Base-by-base conservation (phyloP, 2,329 filamentous ascomycete species). In the Xylariaceae sp. region DNA sequence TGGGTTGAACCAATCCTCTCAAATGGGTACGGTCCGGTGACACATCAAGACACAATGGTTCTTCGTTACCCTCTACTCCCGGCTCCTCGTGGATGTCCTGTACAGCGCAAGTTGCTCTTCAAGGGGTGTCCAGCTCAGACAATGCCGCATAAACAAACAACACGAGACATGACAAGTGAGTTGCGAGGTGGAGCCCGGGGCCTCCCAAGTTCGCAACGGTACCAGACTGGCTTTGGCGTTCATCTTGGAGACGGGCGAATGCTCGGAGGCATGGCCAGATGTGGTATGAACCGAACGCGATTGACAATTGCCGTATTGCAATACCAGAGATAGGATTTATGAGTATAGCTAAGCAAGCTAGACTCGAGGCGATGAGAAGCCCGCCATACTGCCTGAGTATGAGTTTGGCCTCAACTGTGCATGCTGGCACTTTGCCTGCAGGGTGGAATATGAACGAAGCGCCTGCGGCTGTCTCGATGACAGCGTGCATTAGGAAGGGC, bases 341-440 rank as follows among this genome's bases (percentile, higher is more conserved):
- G 10, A 68, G 52, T 38, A 75, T 62, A 12, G 64, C 51, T 3
- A 75, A 55, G 40, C 71, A 72, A 22, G 76, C 56, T n/a, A 77
- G 54, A 41, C 72, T 74, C 17, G 70, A 73, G 6, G 71, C 66
- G 12, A 75, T 57, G 3, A 80, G 65, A 12, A 77, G 65, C 11
- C 73, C 76, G 39, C 75, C 76, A 11, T 77, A 70, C 49, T 71
- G 75, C 42, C 71, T 68, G 11, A 78, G 60, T 31, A 80, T 63
- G 35, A 78, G 70, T 4, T 58, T 60, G 5, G 72, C 68, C 15
- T 72, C 68, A 2, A 59, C 57, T 6, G 68, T 61, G n/a, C 74
- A 68, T 9, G 60, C 62, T 9, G 69, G 63, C 10, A 79, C 66
- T 51, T 80, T 76, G 7, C 61, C 60, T 17, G 66, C 58, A 1